These are phyloP conservation scores for Epichloe coenophiala DNA, from an alignment of 2,329 filamentous ascomycete species.

Conservation along the genomic window DNA sequence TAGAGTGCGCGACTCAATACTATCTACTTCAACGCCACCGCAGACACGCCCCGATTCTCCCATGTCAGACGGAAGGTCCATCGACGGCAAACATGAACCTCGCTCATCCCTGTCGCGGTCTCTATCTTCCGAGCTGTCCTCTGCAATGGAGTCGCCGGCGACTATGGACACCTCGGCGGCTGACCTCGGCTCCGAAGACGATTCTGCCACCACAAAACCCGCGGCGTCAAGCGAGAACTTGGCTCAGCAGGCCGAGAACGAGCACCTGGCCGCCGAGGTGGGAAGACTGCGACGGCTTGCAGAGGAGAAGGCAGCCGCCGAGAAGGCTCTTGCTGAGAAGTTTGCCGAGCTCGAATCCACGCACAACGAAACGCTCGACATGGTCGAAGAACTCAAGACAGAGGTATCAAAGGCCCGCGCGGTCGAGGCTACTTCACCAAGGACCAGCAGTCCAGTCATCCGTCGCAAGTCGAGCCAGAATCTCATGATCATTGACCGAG, in stretches of 20 bases:
- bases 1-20: slow-evolving; percentile 39
- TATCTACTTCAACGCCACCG: slow-evolving; percentile 30
- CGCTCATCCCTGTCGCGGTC: slow-evolving; percentile 66
- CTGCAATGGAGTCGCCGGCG: slow-evolving; percentile 61
- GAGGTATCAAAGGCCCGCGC: slow-evolving; percentile 68
- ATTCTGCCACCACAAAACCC: slow-evolving; percentile 32
- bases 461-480: slow-evolving; percentile 89
- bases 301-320: slow-evolving; percentile 61
- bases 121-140: slow-evolving; percentile 87
- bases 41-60: slow-evolving; percentile 62
- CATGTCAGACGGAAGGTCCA: slow-evolving; percentile 64
- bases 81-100: slow-evolving; percentile 52
- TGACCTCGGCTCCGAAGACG: slow-evolving; percentile 28
- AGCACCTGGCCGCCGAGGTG: slow-evolving; percentile 49
- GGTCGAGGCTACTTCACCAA: slow-evolving; percentile 44
- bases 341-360: slow-evolving; percentile 74
- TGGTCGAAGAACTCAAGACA: slow-evolving; percentile 82
- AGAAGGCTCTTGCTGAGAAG: slow-evolving; percentile 58
- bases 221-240: slow-evolving; percentile 25
- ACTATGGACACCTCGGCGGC: slow-evolving; percentile 50
- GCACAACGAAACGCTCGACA: slow-evolving; percentile 68
- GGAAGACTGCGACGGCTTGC: slow-evolving; percentile 58
- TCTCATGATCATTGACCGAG: slow-evolving; percentile 74
- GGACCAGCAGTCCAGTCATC: slow-evolving; percentile 61
- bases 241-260: slow-evolving; percentile 20